Evolutionary conservation across 768 basidiomycete species (phyloP).

Genomic region (Kwoniella shandongensis): DNA sequence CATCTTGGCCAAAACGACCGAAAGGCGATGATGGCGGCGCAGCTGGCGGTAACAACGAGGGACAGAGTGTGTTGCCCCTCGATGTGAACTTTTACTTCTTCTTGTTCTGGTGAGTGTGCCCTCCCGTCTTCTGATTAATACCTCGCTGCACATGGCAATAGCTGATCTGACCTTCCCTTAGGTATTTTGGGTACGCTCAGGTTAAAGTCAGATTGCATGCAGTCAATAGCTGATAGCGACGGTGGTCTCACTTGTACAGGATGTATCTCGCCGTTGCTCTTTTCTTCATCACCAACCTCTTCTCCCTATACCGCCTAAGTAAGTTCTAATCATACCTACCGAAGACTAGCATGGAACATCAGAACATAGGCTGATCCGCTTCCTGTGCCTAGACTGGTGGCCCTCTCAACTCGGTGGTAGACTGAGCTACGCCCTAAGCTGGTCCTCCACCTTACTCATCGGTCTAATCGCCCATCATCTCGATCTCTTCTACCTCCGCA

Average conservation of each 20-base stretch:
- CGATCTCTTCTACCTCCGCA: conserved; percentile 45
- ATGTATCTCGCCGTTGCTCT: conserved; percentile 56
- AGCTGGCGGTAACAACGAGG: not conserved
- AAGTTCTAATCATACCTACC: conserved; percentile 6
- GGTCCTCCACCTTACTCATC: conserved; percentile 38
- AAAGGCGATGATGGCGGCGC: conserved; percentile 12
- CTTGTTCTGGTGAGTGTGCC: conserved; percentile 50
- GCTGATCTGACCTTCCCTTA: not conserved
- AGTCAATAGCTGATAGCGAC: conserved; percentile 2
- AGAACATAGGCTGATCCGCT: conserved; percentile 6
- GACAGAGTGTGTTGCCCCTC: conserved; percentile 40
- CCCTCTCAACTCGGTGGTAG: conserved; percentile 54
- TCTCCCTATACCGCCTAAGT: conserved; percentile 55
- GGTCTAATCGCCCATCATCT: conserved; percentile 47
- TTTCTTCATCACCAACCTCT: conserved; percentile 57
- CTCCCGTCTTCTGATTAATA: too few relatives aligned
- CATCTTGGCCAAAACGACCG: conserved; percentile 29
- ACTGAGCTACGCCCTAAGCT: conserved; percentile 54
- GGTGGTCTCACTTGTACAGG: conserved; percentile 26
- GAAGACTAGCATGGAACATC: not conserved
- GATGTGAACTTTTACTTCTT: conserved; percentile 57
- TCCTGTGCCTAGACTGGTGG: conserved; percentile 54
- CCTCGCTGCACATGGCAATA: conserved; percentile 3
- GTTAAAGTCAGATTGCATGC: not conserved
- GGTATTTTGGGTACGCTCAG: conserved; percentile 38